Base-by-base conservation (phyloP, 1,284 basidiomycete genomes). In the Cystobasidium sp. region DNA sequence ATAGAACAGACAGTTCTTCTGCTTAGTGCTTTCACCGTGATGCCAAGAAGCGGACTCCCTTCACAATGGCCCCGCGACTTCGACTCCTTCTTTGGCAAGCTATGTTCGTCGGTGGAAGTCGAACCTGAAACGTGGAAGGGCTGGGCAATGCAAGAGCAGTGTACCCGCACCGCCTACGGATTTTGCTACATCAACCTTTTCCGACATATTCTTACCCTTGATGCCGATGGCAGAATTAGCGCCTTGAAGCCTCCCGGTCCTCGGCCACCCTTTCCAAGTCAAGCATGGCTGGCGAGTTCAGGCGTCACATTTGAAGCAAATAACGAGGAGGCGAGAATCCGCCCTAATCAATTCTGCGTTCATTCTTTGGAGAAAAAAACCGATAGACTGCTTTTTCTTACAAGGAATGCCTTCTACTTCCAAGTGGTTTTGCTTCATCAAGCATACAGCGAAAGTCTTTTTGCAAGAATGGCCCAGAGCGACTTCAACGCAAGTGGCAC, bases 181-280 rank as follows among this genome's bases (percentile, higher is more conserved):
- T 61, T 61, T 41, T 46, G 43, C 39, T 43, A 22, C 16, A 44
- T 61, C n/a, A 61, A 61, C 20, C 59, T 61, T 22, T 43, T 61
- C 20, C 59, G 59, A 44, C 43, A 61, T 22, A 18, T 61, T 20
- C 12, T 43, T 22, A 61, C 59, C 6, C 8, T 12, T 2, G 20
- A 61, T 61, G 37, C 20, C 12, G 37, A 61, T n/a, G 43, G 18
- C 31, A 9, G 6, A 22, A 22, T 12, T n/a, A 22, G 37, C 12
- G 59, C 39, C 9, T 10, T 41, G 9, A 61, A 9, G 3, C 43
- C 43, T 8, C 20, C 39, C 41, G 59, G 16, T 14, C 39, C 3
- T 3, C 12, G 39, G 1, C 43, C 43, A 39, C 59, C 59, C 12
- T n/a, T 9, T 10, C 14, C 59, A 6, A n/a, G 22, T n/a, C 12